Base-by-base conservation (phyloP, 2,329 filamentous ascomycete species). In the Cephalotrichum gorgonifer region DNA sequence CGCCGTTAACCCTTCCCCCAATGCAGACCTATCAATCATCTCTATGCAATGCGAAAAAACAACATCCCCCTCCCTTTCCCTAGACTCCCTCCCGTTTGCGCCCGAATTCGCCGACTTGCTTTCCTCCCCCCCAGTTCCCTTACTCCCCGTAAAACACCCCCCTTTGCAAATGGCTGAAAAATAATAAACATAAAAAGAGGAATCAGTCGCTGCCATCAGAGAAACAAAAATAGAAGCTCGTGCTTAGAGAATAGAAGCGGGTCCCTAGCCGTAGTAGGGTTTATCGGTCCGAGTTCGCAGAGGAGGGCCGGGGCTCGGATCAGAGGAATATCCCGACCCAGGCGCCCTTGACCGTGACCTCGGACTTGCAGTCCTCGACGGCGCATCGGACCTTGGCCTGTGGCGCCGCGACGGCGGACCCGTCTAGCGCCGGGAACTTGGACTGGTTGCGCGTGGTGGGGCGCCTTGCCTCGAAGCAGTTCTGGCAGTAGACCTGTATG, bases 251-350 rank as follows among this genome's bases (percentile, higher is more conserved):
- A n/a, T n/a, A n/a, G n/a, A n/a, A n/a, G n/a, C n/a, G n/a, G n/a
- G n/a, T n/a, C n/a, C n/a, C n/a, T n/a, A n/a, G n/a, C n/a, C n/a
- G n/a, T n/a, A n/a, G n/a, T n/a, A n/a, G n/a, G n/a, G n/a, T n/a
- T n/a, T n/a, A n/a, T n/a, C n/a, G n/a, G n/a, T n/a, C n/a, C n/a
- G n/a, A n/a, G n/a, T n/a, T n/a, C n/a, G n/a, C n/a, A n/a, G n/a
- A 20, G 17, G n/a, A 22, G 6, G 35, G 17, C 27, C 6, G 12
- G 27, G 17, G 22, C n/a, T n/a, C 38, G 77, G 58, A 41, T 66
- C 56, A 79, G 43, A 78, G 60, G 59, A 76, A 83, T 33, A 83
- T 72, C 11, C 80, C 80, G 15, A 83, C 72, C 80, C 80, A 84
- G 43, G 75, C 71, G 2, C 64, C 61, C 60, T 83, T 83, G 17